Conservation (phyloP, 108 stramenopile species). For the Licmophora abbreviata region DNA sequence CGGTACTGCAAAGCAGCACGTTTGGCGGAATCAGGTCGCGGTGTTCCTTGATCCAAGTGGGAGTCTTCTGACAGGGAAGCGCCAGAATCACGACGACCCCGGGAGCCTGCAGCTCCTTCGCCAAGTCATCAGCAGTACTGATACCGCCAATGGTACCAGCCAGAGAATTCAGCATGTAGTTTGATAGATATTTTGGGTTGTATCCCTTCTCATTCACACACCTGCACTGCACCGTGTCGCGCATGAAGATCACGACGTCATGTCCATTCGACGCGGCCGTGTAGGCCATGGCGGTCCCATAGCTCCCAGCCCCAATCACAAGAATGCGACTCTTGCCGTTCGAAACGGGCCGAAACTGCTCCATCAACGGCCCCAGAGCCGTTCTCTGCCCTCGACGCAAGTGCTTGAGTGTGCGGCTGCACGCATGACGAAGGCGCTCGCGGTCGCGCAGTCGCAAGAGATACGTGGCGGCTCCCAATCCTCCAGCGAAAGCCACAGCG, state of each 20-base stretch:
- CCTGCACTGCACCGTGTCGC: slow-evolving; percentile 36
- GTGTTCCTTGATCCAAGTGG: slow-evolving; percentile 52
- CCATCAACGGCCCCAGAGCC: slow-evolving; percentile 13
- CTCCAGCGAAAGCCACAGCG: slow-evolving; percentile 12
- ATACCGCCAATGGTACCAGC: slow-evolving; percentile 45
- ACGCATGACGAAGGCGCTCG: slow-evolving; percentile 27
- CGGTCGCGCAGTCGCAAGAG: slow-evolving; percentile 29
- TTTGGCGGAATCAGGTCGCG: slow-evolving; percentile 39
- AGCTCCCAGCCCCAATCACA: slow-evolving; percentile 42
- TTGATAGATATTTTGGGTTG: slow-evolving; percentile 68
- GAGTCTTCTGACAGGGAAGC: slow-evolving; percentile 65
- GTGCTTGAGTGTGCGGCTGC: slow-evolving; percentile 34
- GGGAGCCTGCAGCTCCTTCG: slow-evolving; percentile 13
- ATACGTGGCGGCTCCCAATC: slow-evolving; percentile 20
- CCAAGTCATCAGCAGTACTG: slow-evolving; percentile 23
- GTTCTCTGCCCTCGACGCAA: slow-evolving; percentile 15
- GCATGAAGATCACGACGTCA: slow-evolving; percentile 47
- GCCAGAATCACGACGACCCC: slow-evolving; percentile 58
- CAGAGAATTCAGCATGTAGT: slow-evolving; percentile 38
- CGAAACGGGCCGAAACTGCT: slow-evolving; percentile 1
- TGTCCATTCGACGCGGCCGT: slow-evolving; percentile 57
- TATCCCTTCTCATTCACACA: slow-evolving; percentile 36
- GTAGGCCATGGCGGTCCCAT: slow-evolving; percentile 82
- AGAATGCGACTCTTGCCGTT: slow-evolving; percentile 18
- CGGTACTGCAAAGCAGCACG: slow-evolving; percentile 53